Evolutionary conservation across 176 grass and related monocot species (phyloP).

Genomic region (Sorghum bicolor): DNA sequence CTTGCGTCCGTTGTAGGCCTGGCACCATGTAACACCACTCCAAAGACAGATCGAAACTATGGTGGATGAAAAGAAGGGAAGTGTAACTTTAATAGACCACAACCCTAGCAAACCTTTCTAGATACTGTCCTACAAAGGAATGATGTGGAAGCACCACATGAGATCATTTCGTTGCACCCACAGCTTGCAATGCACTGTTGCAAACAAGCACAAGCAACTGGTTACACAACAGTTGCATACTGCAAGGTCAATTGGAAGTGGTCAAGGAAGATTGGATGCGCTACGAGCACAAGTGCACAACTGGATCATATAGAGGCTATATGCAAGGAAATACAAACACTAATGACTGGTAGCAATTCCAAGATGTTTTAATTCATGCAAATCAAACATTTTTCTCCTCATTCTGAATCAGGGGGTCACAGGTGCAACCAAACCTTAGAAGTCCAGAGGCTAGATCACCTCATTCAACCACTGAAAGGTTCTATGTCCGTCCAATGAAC

Average conservation of each 20-base stretch:
- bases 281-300: background rate
- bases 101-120: background rate
- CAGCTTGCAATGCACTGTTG: background rate
- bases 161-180: background rate
- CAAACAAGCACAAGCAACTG: slow-evolving; percentile 8
- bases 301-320: background rate
- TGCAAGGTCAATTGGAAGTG: background rate
- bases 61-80: background rate
- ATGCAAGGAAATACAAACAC: background rate
- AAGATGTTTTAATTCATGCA: background rate
- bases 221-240: background rate
- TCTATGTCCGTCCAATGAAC: background rate
- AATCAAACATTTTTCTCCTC: background rate
- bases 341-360: background rate
- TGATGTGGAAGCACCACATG: background rate
- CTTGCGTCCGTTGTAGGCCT: background rate
- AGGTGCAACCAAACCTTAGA: background rate
- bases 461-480: background rate
- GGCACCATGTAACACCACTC: background rate
- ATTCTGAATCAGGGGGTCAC: background rate
- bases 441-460: background rate
- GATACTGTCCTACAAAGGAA: background rate
- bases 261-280: background rate
- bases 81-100: background rate
- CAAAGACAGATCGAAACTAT: background rate